A percentile compares a stretch with the other conserved stretches of the same genome.
These are phyloP conservation scores for Phlebiopsis gigantea DNA, from an alignment of 768 basidiomycete species.

Conservation along the genomic window DNA sequence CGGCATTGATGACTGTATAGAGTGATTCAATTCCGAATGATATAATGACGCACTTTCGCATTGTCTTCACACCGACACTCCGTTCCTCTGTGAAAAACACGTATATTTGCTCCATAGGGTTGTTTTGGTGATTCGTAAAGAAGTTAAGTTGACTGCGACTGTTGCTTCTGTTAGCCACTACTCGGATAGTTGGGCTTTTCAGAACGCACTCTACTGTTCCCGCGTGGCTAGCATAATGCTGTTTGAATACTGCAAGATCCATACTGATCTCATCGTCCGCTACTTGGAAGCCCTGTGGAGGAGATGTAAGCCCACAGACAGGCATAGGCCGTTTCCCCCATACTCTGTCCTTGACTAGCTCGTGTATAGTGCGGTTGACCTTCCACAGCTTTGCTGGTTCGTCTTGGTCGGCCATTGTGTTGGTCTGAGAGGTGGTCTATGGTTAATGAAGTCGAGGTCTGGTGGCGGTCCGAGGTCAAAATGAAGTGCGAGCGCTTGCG, in stretches of 20 bases:
- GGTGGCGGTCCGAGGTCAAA: slow-evolving; percentile 9
- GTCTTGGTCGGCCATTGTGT: slow-evolving; percentile 66
- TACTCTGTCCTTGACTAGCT: slow-evolving; percentile 93
- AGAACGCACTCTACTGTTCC: slow-evolving; percentile 80
- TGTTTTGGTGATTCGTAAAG: slow-evolving; percentile 68
- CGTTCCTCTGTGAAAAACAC: slow-evolving; percentile 94
- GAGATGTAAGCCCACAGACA: slow-evolving; percentile 22
- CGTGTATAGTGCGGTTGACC: slow-evolving; percentile 93
- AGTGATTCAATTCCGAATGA: not conserved
- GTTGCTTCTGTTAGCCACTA: slow-evolving; percentile 13
- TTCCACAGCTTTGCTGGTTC: slow-evolving; percentile 91
- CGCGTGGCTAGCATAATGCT: slow-evolving; percentile 62
- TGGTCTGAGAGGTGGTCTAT: slow-evolving; percentile 1
- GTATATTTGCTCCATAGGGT: slow-evolving; percentile 78
- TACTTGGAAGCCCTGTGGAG: slow-evolving; percentile 80
- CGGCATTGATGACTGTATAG: not conserved
- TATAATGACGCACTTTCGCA: slow-evolving; percentile 75
- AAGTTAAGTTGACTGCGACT: slow-evolving; percentile 91
- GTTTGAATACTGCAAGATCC: slow-evolving; percentile 75
- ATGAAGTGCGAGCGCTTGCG: slow-evolving; percentile 5
- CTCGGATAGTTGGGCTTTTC: too few species aligned
- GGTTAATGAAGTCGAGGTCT: slow-evolving; percentile 3
- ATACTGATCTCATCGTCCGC: slow-evolving; percentile 92
- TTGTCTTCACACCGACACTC: slow-evolving; percentile 95
- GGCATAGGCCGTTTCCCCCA: slow-evolving; percentile 24